Evolutionary conservation across 2,329 filamentous ascomycete genomes (phyloP), one percentile per base, ranked within the genome.

Genomic region (Aspergillus sp.): DNA sequence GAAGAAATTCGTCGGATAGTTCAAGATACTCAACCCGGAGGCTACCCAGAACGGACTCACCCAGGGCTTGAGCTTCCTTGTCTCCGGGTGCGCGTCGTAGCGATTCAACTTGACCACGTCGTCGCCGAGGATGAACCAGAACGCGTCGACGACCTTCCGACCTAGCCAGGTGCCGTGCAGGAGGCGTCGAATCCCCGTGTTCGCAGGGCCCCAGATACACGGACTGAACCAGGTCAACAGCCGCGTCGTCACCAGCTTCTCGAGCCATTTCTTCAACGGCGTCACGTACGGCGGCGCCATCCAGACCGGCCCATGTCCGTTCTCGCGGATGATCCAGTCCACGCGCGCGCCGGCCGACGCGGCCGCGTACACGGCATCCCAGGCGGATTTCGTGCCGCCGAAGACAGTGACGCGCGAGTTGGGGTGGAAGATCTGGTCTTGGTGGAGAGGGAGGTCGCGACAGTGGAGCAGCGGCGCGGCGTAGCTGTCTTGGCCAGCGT

Each of bases 191-290:
- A 81, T 65, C 11, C 65, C 67, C 10, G 54, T 7, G 36, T 83
- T 89, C 1, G 81, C 83, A 1, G 81, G 78, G 4, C 87, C 88
- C 87, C 88, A 93, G 14, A 89, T 82, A 69, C 89, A 92, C 0
- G 90, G 90, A 54, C 85, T 87, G 73, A 93, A 86, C 86, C 88
- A 92, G 2, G 86, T 89, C 55, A 92, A 75, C 63, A 90, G 81
- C 0, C 90, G 85, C 0, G 85, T 88, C 32, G 84, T 83, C 4
- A 88, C 82, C 4, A 92, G 80, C 66, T 88, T 85, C 73, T 92
- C 89, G 0, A 91, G 76, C 82, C 85, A 86, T 59, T 82, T 82
- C 71, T 87, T 87, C n/a, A 90, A 69, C 0, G 87, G 87, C 1
- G 88, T 90, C 16, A 90, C 86, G 57, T 85, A 86, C 1, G 83